Percentiles rank a stretch among this genome's conserved stretches.
Evolutionary conservation across 2,329 filamentous ascomycete species (phyloP).

Genomic region (Mycogone perniciosa): DNA sequence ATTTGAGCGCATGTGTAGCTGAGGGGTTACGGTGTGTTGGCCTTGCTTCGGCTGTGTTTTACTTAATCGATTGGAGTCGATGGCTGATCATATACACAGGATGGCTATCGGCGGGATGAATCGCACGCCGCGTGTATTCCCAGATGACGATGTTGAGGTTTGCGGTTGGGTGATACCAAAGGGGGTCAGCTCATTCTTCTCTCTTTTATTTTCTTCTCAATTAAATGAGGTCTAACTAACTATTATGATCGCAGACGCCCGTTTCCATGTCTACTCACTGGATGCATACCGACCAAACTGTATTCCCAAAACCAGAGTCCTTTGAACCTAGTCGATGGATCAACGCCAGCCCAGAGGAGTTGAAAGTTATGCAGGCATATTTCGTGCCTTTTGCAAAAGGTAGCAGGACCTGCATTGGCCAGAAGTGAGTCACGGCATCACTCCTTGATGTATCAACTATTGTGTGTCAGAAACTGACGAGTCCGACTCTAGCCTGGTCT

Average conservation of each 20-base stretch:
- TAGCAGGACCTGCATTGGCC: neutral
- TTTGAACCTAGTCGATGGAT: neutral
- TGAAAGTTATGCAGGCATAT: neutral
- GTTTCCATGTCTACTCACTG: neutral
- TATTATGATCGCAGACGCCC: neutral
- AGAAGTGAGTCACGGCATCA: neutral
- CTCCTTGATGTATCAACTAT: neutral
- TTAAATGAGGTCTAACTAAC: neutral
- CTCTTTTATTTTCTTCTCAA: neutral
- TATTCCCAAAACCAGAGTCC: neutral
- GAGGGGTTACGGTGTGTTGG: neutral
- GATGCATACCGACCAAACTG: neutral
- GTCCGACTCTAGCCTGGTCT: neutral
- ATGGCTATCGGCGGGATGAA: constrained; percentile 1
- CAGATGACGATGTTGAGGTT: neutral
- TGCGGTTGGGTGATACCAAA: constrained; percentile 1
- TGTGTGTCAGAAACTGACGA: neutral
- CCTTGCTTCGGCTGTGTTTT: too few species aligned
- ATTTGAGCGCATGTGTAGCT: neutral
- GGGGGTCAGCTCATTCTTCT: neutral
- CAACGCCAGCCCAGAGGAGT: neutral
- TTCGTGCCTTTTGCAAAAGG: neutral
- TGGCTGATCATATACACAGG: neutral
- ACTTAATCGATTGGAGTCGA: too few species aligned
- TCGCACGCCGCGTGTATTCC: neutral